These are phyloP conservation scores for Avicennia marina DNA, from an alignment of 257 asterid species.

Conservation along the genomic window DNA sequence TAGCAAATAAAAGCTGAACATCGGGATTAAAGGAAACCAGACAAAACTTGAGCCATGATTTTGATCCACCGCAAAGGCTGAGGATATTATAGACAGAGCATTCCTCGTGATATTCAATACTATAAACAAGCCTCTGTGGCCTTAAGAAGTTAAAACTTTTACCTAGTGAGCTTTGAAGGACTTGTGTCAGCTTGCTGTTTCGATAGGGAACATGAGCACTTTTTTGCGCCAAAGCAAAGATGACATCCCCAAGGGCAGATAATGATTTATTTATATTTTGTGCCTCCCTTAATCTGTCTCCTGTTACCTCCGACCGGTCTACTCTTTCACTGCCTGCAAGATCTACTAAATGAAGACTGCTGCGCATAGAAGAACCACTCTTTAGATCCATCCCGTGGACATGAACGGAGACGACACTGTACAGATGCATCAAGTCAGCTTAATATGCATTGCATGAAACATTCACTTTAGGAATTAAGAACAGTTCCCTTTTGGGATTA, in stretches of 20 bases:
- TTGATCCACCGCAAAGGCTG: no score
- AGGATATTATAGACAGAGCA: no score
- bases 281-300: slow-evolving; percentile 94
- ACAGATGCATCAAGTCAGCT: slow-evolving; percentile 6
- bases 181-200: slow-evolving; percentile 98
- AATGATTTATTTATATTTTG: slow-evolving; percentile 90
- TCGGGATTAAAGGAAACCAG: no score
- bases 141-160: neutral
- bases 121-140: neutral
- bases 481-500: no score
- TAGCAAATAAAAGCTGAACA: no score
- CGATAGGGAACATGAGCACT: slow-evolving; percentile 84
- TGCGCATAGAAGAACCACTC: slow-evolving; percentile 56
- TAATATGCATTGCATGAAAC: no score
- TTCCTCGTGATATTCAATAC: neutral
- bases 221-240: slow-evolving; percentile 84
- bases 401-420: slow-evolving; percentile 80
- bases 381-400: slow-evolving; percentile 59
- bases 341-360: slow-evolving; percentile 97
- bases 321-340: slow-evolving; percentile 99
- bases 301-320: slow-evolving; percentile 95
- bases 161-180: slow-evolving; percentile 95
- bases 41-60: no score
- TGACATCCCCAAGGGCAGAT: slow-evolving; percentile 97
- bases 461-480: no score